phyloP scores from a whole-genome alignment of 768 basidiomycete genomes.

The Russula earlei region DNA sequence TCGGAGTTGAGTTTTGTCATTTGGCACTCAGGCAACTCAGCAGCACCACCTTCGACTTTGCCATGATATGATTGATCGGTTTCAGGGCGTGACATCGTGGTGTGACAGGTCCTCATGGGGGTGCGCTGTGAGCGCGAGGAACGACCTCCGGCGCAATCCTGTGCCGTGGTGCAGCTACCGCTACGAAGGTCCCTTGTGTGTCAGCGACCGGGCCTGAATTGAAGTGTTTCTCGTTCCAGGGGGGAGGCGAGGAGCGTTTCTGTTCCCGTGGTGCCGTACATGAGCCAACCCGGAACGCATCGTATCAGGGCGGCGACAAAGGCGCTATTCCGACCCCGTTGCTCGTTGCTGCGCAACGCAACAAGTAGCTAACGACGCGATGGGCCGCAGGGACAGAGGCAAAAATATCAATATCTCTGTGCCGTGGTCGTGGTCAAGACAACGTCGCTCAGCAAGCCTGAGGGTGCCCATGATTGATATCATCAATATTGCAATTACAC shows the following conservation, averaged over 20 bases:
- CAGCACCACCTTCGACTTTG: no score
- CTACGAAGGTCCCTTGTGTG: background rate
- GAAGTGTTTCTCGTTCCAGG: background rate
- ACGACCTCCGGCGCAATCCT: background rate
- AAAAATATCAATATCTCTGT: background rate
- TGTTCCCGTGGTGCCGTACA: background rate
- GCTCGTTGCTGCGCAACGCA: background rate
- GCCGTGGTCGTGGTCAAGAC: background rate
- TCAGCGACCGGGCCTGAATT: background rate
- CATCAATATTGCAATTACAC: constrained; percentile 13
- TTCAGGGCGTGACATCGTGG: no score
- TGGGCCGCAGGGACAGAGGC: background rate
- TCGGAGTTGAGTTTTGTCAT: no score
- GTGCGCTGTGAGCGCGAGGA: no score
- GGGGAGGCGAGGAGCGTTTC: background rate
- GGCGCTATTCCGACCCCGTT: background rate
- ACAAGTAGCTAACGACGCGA: background rate
- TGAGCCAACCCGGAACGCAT: background rate
- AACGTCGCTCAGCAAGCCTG: no score
- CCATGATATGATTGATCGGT: background rate
- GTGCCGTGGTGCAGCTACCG: background rate
- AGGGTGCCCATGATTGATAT: background rate
- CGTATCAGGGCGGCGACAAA: background rate
- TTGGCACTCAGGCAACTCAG: no score
- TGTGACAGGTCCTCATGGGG: no score